phyloP scores from a whole-genome alignment of 495 filamentous ascomycete species.

The Polyplosphaeria fusca region DNA sequence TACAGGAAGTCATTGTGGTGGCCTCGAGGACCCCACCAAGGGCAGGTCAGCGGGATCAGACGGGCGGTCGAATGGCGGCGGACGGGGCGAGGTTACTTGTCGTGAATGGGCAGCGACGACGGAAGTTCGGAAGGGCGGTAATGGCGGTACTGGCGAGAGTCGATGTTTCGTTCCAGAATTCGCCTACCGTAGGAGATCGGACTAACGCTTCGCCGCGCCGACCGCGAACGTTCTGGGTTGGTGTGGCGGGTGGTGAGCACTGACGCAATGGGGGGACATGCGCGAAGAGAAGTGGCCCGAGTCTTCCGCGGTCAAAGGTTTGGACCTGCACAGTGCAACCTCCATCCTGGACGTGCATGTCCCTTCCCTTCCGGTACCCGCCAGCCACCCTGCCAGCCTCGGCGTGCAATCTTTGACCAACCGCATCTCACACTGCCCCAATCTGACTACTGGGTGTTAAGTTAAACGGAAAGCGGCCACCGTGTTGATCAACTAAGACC shows the following conservation, averaged over 20 bases:
- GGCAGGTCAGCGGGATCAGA: constrained; percentile 2
- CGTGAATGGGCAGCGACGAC: no score
- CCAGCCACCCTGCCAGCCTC: constrained; percentile 7
- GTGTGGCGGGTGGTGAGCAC: no score
- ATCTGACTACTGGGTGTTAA: constrained; percentile 9
- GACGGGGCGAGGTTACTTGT: not conserved
- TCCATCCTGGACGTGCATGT: not conserved
- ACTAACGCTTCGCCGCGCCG: not conserved
- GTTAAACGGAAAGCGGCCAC: not conserved
- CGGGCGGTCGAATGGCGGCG: not conserved
- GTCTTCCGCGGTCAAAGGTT: no score
- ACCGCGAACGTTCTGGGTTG: not conserved
- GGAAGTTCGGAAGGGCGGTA: no score
- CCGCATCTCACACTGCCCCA: constrained; percentile 10
- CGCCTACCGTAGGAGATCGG: not conserved
- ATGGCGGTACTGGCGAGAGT: not conserved
- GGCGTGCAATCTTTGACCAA: not conserved
- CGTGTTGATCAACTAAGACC: constrained; percentile 7
- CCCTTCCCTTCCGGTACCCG: not conserved
- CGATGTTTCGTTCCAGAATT: not conserved
- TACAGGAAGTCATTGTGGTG: constrained; percentile 66
- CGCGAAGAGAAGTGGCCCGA: no score
- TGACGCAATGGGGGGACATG: no score
- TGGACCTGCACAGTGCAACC: no score
- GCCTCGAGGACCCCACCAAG: constrained; percentile 35